phyloP scores from a whole-genome alignment of 75 land plant species.

The Chamaecyparis obtusa region DNA sequence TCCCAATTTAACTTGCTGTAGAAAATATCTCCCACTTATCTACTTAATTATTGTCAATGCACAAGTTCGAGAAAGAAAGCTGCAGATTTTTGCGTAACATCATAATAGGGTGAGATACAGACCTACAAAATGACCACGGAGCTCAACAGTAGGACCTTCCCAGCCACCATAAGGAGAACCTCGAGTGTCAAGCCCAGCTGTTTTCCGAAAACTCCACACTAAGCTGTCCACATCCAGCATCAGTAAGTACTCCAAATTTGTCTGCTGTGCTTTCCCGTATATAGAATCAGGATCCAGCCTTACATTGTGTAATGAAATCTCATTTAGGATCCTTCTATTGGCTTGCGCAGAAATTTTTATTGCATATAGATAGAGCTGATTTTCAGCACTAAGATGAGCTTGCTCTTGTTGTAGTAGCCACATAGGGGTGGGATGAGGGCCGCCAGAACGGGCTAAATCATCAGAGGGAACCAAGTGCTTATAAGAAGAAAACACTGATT shows the following conservation, averaged over 20 bases:
- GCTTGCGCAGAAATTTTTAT: background rate
- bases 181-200: conserved; percentile 58
- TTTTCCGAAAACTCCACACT: conserved; percentile 87
- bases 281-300: conserved; percentile 55
- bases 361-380: background rate
- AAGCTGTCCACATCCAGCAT: conserved; percentile 77
- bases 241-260: conserved; percentile 85
- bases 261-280: conserved; percentile 69
- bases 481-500: conserved; percentile 27
- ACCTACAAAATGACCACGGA: conserved; percentile 96
- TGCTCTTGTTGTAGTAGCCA: background rate
- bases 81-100: background rate
- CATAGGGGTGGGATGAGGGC: conserved; percentile 18
- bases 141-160: conserved; percentile 64
- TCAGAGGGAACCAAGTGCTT: conserved; percentile 44
- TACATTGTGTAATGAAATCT: conserved; percentile 79
- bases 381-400: background rate
- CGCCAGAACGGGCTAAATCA: conserved; percentile 27
- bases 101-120: conserved; percentile 11
- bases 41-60: background rate
- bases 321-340: conserved; percentile 34
- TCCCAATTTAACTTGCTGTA: too few relatives aligned
- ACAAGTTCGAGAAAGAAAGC: background rate
- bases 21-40: too few relatives aligned
- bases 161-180: conserved; percentile 85